phyloP scores from a whole-genome alignment of 2,329 filamentous ascomycete genomes.

The Colletotrichum neosansevieriae region DNA sequence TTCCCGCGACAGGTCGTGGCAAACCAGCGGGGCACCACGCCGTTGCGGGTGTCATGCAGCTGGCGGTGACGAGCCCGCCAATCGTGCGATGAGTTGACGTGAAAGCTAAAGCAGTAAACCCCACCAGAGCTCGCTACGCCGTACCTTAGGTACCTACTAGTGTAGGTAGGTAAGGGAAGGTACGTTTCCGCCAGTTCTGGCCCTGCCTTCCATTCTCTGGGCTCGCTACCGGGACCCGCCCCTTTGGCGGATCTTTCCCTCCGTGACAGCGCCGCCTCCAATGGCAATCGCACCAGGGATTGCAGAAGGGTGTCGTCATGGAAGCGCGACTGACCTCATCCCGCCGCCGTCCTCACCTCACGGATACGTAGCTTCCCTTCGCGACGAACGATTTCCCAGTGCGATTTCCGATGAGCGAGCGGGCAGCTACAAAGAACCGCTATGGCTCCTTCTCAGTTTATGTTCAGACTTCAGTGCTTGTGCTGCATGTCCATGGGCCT shows the following conservation, averaged over 20 bases:
- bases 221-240: background rate
- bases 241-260: slow-evolving; percentile 19
- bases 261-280: background rate
- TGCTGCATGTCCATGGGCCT: background rate
- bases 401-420: slow-evolving; percentile 14
- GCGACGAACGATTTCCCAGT: background rate
- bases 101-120: background rate
- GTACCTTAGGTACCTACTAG: too few species aligned
- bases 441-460: background rate
- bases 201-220: too few species aligned
- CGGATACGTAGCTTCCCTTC: background rate
- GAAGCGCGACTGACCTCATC: slow-evolving; percentile 38
- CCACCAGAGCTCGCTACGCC: slow-evolving; percentile 7
- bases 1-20: background rate
- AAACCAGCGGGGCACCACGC: slow-evolving; percentile 3
- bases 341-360: slow-evolving; percentile 11
- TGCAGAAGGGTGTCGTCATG: slow-evolving; percentile 35
- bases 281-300: background rate
- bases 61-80: background rate
- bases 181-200: too few species aligned
- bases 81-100: too few species aligned
- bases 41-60: background rate
- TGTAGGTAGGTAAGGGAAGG: too few species aligned
- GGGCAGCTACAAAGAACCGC: background rate
- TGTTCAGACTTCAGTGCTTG: background rate